These are phyloP conservation scores for Oemleria cerasiformis DNA, from an alignment of 306 rosid species.

Conservation along the genomic window DNA sequence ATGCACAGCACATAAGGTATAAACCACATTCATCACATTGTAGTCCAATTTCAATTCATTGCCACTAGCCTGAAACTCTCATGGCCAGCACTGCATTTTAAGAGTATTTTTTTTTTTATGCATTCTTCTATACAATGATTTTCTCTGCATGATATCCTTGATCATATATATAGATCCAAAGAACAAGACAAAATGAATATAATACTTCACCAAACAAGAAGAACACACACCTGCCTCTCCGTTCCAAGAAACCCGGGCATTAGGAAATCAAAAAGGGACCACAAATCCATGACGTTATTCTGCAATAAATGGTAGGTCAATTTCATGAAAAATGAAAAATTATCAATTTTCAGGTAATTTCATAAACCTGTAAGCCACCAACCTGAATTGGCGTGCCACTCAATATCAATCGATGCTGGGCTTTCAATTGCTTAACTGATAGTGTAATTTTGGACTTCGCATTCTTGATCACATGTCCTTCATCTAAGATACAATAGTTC, in stretches of 20 bases:
- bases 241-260: conserved; percentile 99
- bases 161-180: background rate
- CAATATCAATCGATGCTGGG: conserved; percentile 87
- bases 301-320: conserved; percentile 41
- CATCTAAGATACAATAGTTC: conserved; percentile 93
- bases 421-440: conserved; percentile 89
- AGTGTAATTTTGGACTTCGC: conserved; percentile 89
- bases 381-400: conserved; percentile 99
- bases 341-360: conserved; percentile 6
- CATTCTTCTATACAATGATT: background rate
- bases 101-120: background rate
- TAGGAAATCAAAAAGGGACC: conserved; percentile 98
- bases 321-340: conserved; percentile 24
- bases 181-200: background rate
- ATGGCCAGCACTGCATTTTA: background rate
- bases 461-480: conserved; percentile 94
- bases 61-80: background rate
- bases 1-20: too few relatives aligned
- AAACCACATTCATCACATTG: too few relatives aligned
- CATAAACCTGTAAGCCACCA: conserved; percentile 23
- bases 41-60: too few relatives aligned
- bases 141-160: background rate
- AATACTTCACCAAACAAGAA: background rate
- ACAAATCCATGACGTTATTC: conserved; percentile 96
- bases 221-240: conserved; percentile 78